phyloP scores from a whole-genome alignment of 768 basidiomycete species.

The Tulasnella sp. region DNA sequence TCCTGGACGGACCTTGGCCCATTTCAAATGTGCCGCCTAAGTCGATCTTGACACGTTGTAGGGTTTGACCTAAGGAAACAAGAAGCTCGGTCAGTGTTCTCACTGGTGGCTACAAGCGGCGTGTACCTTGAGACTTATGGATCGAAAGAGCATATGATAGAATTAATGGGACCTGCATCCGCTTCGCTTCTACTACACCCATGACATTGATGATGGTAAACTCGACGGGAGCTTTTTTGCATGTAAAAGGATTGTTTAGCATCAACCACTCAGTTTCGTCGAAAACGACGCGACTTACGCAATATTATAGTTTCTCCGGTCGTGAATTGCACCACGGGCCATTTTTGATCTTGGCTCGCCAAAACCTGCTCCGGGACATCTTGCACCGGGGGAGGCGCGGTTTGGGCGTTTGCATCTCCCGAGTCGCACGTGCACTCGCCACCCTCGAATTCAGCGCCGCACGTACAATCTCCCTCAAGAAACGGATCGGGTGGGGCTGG shows the following conservation, averaged over 20 bases:
- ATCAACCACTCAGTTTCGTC: neutral
- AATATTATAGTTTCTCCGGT: slow-evolving; percentile 45
- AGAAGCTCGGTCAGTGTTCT: neutral
- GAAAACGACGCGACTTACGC: slow-evolving; percentile 29
- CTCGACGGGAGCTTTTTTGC: slow-evolving; percentile 43
- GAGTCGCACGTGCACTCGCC: neutral
- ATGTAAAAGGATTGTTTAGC: neutral
- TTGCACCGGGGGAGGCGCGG: neutral
- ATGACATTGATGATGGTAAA: slow-evolving; percentile 62
- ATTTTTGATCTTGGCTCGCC: slow-evolving; percentile 32
- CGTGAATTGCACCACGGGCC: slow-evolving; percentile 61
- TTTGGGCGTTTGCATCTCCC: neutral
- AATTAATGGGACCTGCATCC: slow-evolving; percentile 49
- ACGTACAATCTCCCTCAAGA: neutral
- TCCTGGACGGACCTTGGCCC: slow-evolving; percentile 47
- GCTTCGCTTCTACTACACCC: slow-evolving; percentile 55
- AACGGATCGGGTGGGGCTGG: neutral
- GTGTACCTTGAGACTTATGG: slow-evolving; percentile 32
- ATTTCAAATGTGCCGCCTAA: slow-evolving; percentile 31
- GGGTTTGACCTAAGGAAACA: slow-evolving; percentile 26
- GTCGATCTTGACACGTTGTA: slow-evolving; percentile 32
- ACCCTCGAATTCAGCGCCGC: neutral
- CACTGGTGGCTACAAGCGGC: neutral
- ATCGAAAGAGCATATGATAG: slow-evolving; percentile 32
- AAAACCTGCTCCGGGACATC: neutral